phyloP scores from a whole-genome alignment of 345 rosid species.

The Anacardium occidentale region DNA sequence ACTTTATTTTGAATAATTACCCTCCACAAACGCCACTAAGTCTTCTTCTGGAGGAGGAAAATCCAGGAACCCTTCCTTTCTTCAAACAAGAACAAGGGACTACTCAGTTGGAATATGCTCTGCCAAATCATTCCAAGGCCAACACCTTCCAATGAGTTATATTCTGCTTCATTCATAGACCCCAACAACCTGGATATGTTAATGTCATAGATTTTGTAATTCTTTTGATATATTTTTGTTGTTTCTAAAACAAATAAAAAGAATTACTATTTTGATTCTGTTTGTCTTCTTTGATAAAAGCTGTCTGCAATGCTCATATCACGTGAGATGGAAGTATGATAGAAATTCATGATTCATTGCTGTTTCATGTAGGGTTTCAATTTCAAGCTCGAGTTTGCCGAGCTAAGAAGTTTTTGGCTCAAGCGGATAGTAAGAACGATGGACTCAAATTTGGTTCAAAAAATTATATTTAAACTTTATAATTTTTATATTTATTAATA shows the following conservation, averaged over 20 bases:
- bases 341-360: too few relatives aligned
- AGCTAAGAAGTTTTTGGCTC: too few relatives aligned
- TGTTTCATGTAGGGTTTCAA: too few relatives aligned
- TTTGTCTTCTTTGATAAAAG: too few relatives aligned
- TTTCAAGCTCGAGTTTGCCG: too few relatives aligned
- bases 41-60: conserved; percentile 64
- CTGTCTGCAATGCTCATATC: neutral
- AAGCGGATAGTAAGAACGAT: too few relatives aligned
- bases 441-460: too few relatives aligned
- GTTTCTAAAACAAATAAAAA: neutral
- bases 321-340: neutral
- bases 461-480: too few relatives aligned
- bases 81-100: conserved; percentile 28
- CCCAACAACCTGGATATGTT: neutral
- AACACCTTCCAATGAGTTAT: conserved; percentile 21
- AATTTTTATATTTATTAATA: too few relatives aligned
- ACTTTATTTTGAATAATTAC: conserved; percentile 65
- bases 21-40: conserved; percentile 69
- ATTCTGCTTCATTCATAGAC: neutral
- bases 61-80: conserved; percentile 70
- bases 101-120: conserved; percentile 42
- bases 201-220: conserved; percentile 5
- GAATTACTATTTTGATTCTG: too few relatives aligned
- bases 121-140: conserved; percentile 36
- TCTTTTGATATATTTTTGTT: too few relatives aligned